Percentiles rank a stretch among this genome's conserved stretches.
These are phyloP conservation scores for Vigna nakashimae DNA, from an alignment of 306 rosid species.

Conservation along the genomic window DNA sequence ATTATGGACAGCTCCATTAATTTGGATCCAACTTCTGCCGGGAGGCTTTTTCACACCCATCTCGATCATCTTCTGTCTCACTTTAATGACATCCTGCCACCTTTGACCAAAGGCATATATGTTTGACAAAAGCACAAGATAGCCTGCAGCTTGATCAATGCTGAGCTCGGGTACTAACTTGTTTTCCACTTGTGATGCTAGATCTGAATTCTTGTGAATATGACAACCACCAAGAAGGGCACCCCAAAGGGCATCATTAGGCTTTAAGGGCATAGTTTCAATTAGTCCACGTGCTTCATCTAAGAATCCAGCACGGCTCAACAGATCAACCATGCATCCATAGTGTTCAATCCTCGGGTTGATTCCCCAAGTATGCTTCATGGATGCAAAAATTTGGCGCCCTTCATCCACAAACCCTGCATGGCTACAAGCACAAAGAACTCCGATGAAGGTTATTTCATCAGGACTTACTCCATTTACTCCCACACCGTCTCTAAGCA, in stretches of 20 bases:
- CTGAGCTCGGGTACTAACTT: conserved; percentile 55
- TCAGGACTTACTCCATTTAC: conserved; percentile 67
- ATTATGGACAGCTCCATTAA: conserved; percentile 60
- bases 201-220: conserved; percentile 68
- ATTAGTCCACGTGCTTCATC: conserved; percentile 68
- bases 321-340: conserved; percentile 88
- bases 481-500: conserved; percentile 56
- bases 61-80: conserved; percentile 67
- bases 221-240: conserved; percentile 81
- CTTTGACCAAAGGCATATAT: conserved; percentile 64
- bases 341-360: conserved; percentile 77
- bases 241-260: conserved; percentile 76
- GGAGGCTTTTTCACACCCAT: conserved; percentile 73
- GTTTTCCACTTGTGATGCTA: conserved; percentile 59
- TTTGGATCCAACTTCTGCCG: conserved; percentile 77
- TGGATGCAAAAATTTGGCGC: conserved; percentile 56
- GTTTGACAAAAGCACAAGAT: conserved; percentile 72
- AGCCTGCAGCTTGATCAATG: conserved; percentile 63
- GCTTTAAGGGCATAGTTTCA: conserved; percentile 76
- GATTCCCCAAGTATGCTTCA: conserved; percentile 63
- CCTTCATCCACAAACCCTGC: conserved; percentile 74
- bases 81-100: conserved; percentile 68
- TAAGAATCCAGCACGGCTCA: conserved; percentile 83
- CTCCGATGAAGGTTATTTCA: conserved; percentile 72
- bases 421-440: conserved; percentile 82